Base-by-base conservation (phyloP, 208 protist species). In the Herpetomonas tarakana region DNA sequence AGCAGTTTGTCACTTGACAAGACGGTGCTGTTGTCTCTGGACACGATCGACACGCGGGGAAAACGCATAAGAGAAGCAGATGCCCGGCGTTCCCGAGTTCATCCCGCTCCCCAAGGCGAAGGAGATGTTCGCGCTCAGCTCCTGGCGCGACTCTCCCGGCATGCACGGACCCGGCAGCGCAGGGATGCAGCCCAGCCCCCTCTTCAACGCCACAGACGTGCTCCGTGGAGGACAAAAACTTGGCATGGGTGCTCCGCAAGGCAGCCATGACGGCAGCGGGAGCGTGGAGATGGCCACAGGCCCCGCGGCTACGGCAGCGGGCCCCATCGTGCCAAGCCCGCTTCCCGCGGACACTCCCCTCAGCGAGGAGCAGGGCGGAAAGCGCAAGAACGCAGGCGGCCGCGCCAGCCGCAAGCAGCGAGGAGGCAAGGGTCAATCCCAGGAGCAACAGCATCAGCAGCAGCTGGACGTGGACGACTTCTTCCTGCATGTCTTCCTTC, bases 51-150 rank as follows among this genome's bases (percentile, higher is more conserved):
- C n/a, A n/a, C n/a, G n/a, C n/a, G n/a, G n/a, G n/a, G n/a, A n/a
- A n/a, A n/a, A n/a, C n/a, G n/a, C n/a, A n/a, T n/a, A n/a, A n/a
- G n/a, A n/a, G n/a, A n/a, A n/a, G n/a, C n/a, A n/a, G n/a, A 88
- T 89, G 82, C 72, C 83, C 7, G 47, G 69, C 38, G 50, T 73
- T 14, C 86, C 86, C 14, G 76, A 93, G 44, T 93, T 85, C 67
- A 93, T 93, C 61, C 80, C 86, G 11, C 67, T 93, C 38, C 63
- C 71, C 12, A 87, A 88, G 65, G 62, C 72, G 45, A 88, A 88
- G 71, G 78, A 88, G 53, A 81, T 87, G 71, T 86, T 87, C 26
- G 82, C 75, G 31, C 66, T 90, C 51, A 66, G 64, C 30, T 88
- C 76, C 14, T 90, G 86, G 83, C 82, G 86, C 9, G 83, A 86